Evolutionary conservation across 306 rosid species (phyloP).

Genomic region (Gillenia trifoliata): DNA sequence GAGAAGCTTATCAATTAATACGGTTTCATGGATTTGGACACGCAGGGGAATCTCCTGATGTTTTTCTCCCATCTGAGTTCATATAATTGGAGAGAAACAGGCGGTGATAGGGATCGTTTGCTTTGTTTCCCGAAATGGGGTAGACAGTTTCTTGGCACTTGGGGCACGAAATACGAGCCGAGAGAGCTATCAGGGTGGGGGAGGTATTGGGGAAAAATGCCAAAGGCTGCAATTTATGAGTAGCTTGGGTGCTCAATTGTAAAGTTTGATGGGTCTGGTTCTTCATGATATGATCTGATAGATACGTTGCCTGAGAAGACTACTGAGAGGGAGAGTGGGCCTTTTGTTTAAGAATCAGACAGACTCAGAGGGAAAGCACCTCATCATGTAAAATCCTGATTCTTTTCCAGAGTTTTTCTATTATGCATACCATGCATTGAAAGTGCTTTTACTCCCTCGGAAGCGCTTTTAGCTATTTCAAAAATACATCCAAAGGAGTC

Average conservation of each 20-base stretch:
- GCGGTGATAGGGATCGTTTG: neutral
- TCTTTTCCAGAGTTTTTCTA: no score
- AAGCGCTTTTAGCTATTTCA: no score
- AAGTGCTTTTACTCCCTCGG: no score
- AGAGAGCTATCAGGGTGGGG: neutral
- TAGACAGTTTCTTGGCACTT: neutral
- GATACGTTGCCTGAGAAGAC: neutral
- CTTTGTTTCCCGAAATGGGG: conserved; percentile 8
- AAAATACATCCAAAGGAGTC: no score
- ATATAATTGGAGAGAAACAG: neutral
- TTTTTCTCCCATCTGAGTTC: neutral
- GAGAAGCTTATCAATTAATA: neutral
- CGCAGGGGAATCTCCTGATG: conserved; percentile 16
- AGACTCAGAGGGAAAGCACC: neutral
- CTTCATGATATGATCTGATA: neutral
- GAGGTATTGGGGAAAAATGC: neutral
- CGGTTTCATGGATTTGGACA: conserved; percentile 10
- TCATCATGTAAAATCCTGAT: neutral
- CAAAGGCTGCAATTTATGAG: neutral
- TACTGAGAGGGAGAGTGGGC: neutral
- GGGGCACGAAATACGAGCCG: conserved; percentile 4
- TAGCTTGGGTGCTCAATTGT: neutral
- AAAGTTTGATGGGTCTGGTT: neutral
- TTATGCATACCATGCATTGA: no score
- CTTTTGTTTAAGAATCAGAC: neutral